phyloP scores from a whole-genome alignment of 495 filamentous ascomycete species.

The Aspergillus hancockii region DNA sequence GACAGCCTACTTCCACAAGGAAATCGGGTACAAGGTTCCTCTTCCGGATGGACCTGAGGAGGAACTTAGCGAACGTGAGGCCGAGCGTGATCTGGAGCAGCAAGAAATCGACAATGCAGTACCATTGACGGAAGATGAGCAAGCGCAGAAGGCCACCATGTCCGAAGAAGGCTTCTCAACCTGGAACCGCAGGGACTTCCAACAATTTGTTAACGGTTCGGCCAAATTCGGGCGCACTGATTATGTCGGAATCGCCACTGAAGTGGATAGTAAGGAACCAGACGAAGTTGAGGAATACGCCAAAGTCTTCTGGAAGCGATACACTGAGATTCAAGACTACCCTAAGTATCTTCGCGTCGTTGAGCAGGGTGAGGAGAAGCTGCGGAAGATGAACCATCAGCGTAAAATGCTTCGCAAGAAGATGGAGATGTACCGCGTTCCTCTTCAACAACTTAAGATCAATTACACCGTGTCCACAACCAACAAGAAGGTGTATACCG shows the following conservation, averaged over 20 bases:
- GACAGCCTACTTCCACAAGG: slow-evolving; percentile 92
- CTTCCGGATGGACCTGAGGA: slow-evolving; percentile 83
- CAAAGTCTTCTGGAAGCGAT: slow-evolving; percentile 91
- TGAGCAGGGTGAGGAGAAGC: slow-evolving; percentile 87
- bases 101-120: slow-evolving; percentile 88
- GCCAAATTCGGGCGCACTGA: slow-evolving; percentile 87
- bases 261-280: slow-evolving; percentile 87
- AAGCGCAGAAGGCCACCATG: slow-evolving; percentile 75
- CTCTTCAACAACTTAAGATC: slow-evolving; percentile 95
- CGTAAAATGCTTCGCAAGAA: slow-evolving; percentile 93
- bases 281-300: slow-evolving; percentile 88
- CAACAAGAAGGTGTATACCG: slow-evolving; percentile 99
- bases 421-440: slow-evolving; percentile 92
- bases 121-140: slow-evolving; percentile 86
- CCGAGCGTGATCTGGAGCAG: slow-evolving; percentile 85
- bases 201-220: slow-evolving; percentile 94
- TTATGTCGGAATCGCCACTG: slow-evolving; percentile 79
- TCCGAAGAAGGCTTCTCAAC: slow-evolving; percentile 84
- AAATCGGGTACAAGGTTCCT: slow-evolving; percentile 90
- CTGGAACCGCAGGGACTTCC: slow-evolving; percentile 97
- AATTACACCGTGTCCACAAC: slow-evolving; percentile 98
- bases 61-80: slow-evolving; percentile 78
- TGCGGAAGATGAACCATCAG: slow-evolving; percentile 85
- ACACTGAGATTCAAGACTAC: slow-evolving; percentile 84
- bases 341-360: slow-evolving; percentile 83